A percentile compares a stretch with the other conserved stretches of the same genome.
These are phyloP conservation scores for Tephrocybe sp. DNA, from an alignment of 768 basidiomycete species.

Conservation along the genomic window DNA sequence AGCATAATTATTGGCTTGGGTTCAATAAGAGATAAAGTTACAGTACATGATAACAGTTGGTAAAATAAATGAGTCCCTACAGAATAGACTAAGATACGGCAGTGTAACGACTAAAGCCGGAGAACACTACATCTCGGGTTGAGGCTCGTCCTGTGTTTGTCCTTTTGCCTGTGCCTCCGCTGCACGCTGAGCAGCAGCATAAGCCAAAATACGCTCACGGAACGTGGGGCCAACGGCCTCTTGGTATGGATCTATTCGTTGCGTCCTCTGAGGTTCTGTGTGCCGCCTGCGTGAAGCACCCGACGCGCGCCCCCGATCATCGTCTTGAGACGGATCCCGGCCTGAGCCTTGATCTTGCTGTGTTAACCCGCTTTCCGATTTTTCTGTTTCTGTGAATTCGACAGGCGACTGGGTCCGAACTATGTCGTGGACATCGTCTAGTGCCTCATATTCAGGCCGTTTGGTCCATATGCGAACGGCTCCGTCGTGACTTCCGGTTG, in stretches of 20 bases:
- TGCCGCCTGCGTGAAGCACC: constrained; percentile 1
- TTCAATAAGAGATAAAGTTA: too few relatives aligned
- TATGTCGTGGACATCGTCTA: constrained; percentile 8
- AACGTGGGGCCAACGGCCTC: constrained; percentile 7
- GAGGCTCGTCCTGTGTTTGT: neutral
- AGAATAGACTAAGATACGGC: too few relatives aligned
- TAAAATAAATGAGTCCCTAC: too few relatives aligned
- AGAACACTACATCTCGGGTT: neutral
- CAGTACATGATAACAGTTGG: too few relatives aligned
- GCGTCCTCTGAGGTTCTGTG: neutral
- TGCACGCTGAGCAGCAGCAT: constrained; percentile 17
- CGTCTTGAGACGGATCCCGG: neutral
- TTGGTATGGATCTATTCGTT: constrained; percentile 5
- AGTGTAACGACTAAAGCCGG: too few relatives aligned
- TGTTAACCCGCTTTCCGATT: constrained; percentile 1
- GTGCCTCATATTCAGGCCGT: constrained; percentile 21
- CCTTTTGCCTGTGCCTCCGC: constrained; percentile 4
- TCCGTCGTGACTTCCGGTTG: constrained; percentile 78
- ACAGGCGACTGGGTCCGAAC: constrained; percentile 20
- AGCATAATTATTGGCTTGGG: too few relatives aligned
- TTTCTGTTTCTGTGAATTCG: constrained; percentile 17
- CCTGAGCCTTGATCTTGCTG: too few relatives aligned
- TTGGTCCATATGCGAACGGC: constrained; percentile 73
- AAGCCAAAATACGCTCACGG: constrained; percentile 12
- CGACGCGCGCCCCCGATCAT: neutral